phyloP scores from a whole-genome alignment of 345 rosid genomes.

The Brassica incana region DNA sequence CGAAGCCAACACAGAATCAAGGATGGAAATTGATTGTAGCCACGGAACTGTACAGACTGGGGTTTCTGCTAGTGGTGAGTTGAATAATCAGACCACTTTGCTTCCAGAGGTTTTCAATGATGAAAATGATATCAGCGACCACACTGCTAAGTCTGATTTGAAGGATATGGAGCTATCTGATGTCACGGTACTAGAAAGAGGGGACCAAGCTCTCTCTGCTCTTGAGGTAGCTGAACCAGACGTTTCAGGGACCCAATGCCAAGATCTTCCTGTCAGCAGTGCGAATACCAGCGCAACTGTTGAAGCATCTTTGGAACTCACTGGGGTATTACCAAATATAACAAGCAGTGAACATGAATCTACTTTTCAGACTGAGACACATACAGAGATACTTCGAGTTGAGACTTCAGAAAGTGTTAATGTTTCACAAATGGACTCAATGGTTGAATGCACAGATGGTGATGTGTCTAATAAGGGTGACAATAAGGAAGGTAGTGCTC shows the following conservation, averaged over 20 bases:
- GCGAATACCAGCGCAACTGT: neutral
- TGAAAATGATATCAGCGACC: constrained; percentile 30
- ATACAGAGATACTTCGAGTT: neutral
- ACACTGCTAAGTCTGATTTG: constrained; percentile 28
- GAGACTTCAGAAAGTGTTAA: constrained; percentile 31
- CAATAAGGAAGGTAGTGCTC: constrained; percentile 22
- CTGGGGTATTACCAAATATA: too few relatives aligned
- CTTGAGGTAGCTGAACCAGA: constrained; percentile 32
- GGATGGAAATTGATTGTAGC: constrained; percentile 41
- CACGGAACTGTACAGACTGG: constrained; percentile 27
- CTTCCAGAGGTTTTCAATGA: constrained; percentile 17
- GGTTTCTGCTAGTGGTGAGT: constrained; percentile 30
- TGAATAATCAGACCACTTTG: constrained; percentile 36
- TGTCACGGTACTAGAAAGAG: constrained; percentile 41
- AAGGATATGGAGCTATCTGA: constrained; percentile 38
- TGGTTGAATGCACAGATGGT: constrained; percentile 32
- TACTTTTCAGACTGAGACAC: constrained; percentile 5
- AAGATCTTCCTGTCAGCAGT: constrained; percentile 35
- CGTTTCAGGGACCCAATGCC: constrained; percentile 30
- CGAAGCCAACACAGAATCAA: constrained; percentile 43
- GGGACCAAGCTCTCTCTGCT: constrained; percentile 30
- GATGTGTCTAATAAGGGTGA: constrained; percentile 29
- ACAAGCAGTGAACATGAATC: constrained; percentile 29
- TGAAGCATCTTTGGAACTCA: too few relatives aligned
- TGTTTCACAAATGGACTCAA: constrained; percentile 28